phyloP scores from a whole-genome alignment of 1,139 yeast species.

The Saccharomycopsis crataegensis region DNA sequence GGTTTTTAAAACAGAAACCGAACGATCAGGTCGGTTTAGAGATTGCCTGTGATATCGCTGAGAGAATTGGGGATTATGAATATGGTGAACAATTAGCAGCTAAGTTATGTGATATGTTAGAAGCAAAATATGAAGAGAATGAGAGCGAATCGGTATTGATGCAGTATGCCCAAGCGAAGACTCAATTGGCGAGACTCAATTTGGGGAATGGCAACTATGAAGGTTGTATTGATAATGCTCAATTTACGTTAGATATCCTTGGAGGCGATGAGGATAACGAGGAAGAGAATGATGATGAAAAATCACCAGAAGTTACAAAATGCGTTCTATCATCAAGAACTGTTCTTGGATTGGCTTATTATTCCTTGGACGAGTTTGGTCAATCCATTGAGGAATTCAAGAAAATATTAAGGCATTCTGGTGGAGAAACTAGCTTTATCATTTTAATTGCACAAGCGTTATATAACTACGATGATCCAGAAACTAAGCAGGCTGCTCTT shows the following conservation, averaged over 20 bases:
- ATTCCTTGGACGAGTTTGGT: constrained; percentile 55
- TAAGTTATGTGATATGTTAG: constrained; percentile 44
- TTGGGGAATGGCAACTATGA: constrained; percentile 53
- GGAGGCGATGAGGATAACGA: constrained; percentile 31
- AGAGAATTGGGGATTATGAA: constrained; percentile 59
- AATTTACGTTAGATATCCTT: constrained; percentile 46
- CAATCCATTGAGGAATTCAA: constrained; percentile 63
- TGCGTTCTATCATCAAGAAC: constrained; percentile 52
- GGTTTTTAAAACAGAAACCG: constrained; percentile 63
- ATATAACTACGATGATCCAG: constrained; percentile 63
- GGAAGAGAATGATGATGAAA: constrained; percentile 22
- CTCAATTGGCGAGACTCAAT: constrained; percentile 63
- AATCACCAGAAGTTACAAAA: constrained; percentile 24
- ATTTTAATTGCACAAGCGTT: constrained; percentile 72
- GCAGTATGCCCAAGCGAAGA: constrained; percentile 51
- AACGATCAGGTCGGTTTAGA: constrained; percentile 54
- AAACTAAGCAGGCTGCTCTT: constrained; percentile 74
- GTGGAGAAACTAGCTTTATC: constrained; percentile 43
- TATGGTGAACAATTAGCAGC: constrained; percentile 44
- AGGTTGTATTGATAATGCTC: constrained; percentile 54
- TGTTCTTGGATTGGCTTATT: constrained; percentile 62
- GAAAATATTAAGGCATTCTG: constrained; percentile 47
- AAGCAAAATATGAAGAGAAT: constrained; percentile 47
- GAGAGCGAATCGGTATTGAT: constrained; percentile 43
- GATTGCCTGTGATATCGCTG: constrained; percentile 53